Evolutionary conservation across 441 rosid genomes (phyloP).

Genomic region (Bocquillonia castaneifolia): DNA sequence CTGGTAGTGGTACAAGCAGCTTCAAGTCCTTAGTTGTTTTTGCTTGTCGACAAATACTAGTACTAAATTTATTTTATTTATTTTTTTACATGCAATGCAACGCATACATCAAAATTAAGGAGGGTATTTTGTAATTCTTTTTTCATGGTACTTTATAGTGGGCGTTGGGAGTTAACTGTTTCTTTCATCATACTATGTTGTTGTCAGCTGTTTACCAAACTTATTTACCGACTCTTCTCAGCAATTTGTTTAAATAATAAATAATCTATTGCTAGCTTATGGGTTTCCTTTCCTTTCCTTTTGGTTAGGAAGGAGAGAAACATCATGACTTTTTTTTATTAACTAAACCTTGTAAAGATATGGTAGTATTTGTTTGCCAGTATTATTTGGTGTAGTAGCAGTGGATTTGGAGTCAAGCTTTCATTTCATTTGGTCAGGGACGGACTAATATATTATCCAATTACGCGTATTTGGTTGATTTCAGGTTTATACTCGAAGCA

Average conservation of each 20-base stretch:
- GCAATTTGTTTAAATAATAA: not conserved
- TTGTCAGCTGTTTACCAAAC: not conserved
- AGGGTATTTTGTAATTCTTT: not conserved
- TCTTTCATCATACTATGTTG: not conserved
- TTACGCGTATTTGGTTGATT: not conserved
- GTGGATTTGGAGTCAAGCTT: not conserved
- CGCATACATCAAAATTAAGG: not conserved
- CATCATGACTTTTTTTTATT: too few species aligned
- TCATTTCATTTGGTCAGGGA: not conserved
- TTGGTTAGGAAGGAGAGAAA: too few species aligned
- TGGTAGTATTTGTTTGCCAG: too few species aligned
- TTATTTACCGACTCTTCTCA: not conserved
- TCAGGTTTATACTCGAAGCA: too few species aligned
- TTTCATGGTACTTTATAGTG: slow-evolving; percentile 1
- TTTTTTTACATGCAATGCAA: not conserved
- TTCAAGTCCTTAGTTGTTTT: not conserved
- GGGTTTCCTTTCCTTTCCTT: not conserved
- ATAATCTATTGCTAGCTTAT: not conserved
- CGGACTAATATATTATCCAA: not conserved
- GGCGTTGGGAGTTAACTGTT: not conserved
- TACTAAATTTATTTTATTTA: too few species aligned
- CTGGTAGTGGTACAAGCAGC: not conserved
- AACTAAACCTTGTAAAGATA: too few species aligned
- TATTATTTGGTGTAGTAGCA: too few species aligned
- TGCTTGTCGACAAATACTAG: not conserved